These are phyloP conservation scores for Cylindrotheca closterium DNA, from an alignment of 108 stramenopile species.

Conservation along the genomic window DNA sequence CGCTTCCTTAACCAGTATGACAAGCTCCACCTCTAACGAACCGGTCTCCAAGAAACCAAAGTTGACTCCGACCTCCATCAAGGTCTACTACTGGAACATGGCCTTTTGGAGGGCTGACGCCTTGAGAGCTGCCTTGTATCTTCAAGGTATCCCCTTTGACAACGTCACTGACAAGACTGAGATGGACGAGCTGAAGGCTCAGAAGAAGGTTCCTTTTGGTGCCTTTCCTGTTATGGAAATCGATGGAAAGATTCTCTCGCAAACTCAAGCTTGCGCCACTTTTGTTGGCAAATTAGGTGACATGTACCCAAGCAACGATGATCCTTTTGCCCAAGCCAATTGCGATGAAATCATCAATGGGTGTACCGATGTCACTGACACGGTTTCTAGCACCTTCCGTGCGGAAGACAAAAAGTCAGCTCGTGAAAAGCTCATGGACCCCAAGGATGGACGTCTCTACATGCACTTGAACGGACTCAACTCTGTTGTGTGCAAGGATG, in stretches of 20 bases:
- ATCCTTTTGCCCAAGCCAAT: constrained; percentile 2
- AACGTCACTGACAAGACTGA: constrained; percentile 1
- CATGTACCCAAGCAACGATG: neutral
- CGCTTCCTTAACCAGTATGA: neutral
- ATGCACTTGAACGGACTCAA: constrained; percentile 10
- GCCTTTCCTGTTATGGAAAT: constrained; percentile 14
- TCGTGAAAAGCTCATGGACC: constrained; percentile 4
- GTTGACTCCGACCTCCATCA: neutral
- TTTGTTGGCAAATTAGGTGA: constrained; percentile 10
- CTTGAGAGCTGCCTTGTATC: constrained; percentile 5
- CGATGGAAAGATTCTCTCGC: constrained; percentile 9
- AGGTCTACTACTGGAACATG: constrained; percentile 12
- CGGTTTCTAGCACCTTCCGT: neutral
- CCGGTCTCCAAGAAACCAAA: neutral
- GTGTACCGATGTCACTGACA: constrained; percentile 11
- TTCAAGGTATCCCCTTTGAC: constrained; percentile 10
- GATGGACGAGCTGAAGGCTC: neutral
- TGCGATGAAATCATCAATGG: constrained; percentile 15
- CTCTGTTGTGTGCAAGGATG: constrained; percentile 4
- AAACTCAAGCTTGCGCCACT: constrained; percentile 7
- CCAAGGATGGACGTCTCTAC: constrained; percentile 2
- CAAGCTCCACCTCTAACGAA: neutral
- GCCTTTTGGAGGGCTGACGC: constrained; percentile 9
- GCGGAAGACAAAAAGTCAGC: neutral
- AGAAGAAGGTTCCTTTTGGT: neutral